These are phyloP conservation scores for Penicillium arizonense DNA, from an alignment of 495 filamentous ascomycete species.

Conservation along the genomic window DNA sequence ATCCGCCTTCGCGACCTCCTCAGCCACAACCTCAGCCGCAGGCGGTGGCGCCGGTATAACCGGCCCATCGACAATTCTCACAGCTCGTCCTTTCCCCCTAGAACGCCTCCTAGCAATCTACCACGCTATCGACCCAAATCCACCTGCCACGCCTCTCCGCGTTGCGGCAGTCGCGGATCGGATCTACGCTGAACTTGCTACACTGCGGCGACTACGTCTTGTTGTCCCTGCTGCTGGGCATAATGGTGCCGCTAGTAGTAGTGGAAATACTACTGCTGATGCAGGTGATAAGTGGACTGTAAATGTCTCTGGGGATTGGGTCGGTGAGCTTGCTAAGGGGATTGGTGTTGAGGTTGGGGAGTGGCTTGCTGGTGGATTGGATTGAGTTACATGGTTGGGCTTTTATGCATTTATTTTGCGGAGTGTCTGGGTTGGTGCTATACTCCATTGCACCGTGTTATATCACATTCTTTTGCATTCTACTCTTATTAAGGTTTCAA, in stretches of 20 bases:
- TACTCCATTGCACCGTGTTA: constrained; percentile 5
- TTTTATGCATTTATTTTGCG: background rate
- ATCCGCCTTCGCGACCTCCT: constrained; percentile 39
- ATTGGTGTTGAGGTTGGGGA: constrained; percentile 50
- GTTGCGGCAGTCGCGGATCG: constrained; percentile 53
- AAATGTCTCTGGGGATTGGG: constrained; percentile 49
- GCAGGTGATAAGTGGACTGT: constrained; percentile 48
- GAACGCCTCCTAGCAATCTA: constrained; percentile 90
- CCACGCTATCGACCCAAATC: constrained; percentile 71
- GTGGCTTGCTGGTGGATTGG: constrained; percentile 47
- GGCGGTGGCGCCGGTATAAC: constrained; percentile 42
- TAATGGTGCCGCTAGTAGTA: constrained; percentile 32
- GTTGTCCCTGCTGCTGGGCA: constrained; percentile 59
- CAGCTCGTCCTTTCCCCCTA: constrained; percentile 75
- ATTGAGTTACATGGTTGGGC: constrained; percentile 18
- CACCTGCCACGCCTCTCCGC: constrained; percentile 49
- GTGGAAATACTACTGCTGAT: constrained; percentile 40
- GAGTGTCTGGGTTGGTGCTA: constrained; percentile 6
- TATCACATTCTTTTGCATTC: background rate
- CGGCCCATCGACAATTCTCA: constrained; percentile 70
- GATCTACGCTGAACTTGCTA: constrained; percentile 71
- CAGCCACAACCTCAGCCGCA: constrained; percentile 37
- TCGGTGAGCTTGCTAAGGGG: constrained; percentile 46
- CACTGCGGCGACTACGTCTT: constrained; percentile 73
- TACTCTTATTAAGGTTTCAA: constrained; percentile 4